Percentiles rank a stretch among this genome's conserved stretches.
phyloP scores from a whole-genome alignment of 495 filamentous ascomycete genomes.

The Immersiella caudata region DNA sequence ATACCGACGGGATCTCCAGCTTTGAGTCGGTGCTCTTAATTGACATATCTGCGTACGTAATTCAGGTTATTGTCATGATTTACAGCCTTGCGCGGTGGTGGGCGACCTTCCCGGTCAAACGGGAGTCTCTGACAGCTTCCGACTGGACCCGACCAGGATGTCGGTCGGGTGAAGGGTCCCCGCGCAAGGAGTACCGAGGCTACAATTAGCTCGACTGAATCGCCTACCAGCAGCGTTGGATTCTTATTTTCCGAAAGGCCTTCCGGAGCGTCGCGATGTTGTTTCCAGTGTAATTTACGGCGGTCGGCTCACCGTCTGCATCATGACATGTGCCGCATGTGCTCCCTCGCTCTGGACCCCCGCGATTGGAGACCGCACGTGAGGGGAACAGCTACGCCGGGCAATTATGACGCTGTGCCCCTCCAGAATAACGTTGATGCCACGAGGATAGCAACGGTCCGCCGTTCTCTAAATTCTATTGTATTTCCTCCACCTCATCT shows the following conservation, averaged over 20 bases:
- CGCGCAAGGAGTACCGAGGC: slow-evolving; percentile 21
- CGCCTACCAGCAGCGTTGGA: not conserved
- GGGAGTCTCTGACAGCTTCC: slow-evolving; percentile 6
- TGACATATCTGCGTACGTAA: not conserved
- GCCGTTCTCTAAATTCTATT: not conserved
- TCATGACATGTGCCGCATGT: slow-evolving; percentile 20
- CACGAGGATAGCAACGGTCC: not conserved
- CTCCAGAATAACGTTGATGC: not conserved
- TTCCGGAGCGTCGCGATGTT: not conserved
- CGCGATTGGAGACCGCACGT: slow-evolving; percentile 8
- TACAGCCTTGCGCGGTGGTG: not conserved
- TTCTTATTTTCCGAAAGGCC: not conserved
- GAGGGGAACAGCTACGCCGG: not conserved
- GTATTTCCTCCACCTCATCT: not conserved
- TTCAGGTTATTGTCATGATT: not conserved
- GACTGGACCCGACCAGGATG: slow-evolving; percentile 1
- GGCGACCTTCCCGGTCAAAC: not conserved
- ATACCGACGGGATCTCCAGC: not conserved
- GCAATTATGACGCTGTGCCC: slow-evolving; percentile 5
- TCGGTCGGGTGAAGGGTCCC: slow-evolving; percentile 15
- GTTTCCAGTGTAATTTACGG: not conserved
- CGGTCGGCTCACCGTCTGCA: slow-evolving; percentile 2
- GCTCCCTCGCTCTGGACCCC: not conserved
- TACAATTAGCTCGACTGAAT: slow-evolving; percentile 1
- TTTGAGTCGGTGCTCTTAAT: no score